Evolutionary conservation across 176 grass and related monocot genomes (phyloP), one percentile per base, ranked within the genome.

Genomic region (Aechmea fasciata): DNA sequence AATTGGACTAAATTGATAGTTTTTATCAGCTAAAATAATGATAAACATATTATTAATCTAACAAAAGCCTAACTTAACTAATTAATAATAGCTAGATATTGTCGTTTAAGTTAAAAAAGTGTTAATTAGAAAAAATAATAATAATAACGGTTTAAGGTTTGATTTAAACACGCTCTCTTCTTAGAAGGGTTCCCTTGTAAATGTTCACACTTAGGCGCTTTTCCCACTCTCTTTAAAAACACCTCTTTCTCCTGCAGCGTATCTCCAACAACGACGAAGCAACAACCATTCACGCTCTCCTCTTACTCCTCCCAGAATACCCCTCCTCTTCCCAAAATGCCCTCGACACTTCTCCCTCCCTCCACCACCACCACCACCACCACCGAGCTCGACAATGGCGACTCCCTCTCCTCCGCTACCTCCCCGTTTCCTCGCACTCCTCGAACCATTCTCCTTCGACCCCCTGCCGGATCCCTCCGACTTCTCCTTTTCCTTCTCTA

Each of bases 401-500:
- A 22, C 9, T 7, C 15, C 20, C 52, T 69, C 65, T 52, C 19
- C 57, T 77, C 65, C 12, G 73, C 9, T 23, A 67, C 50, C 64
- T 55, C 26, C 48, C 64, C 15, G 3, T 74, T 10, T 55, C 33
- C 33, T 41, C 4, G 5, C 0, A 41, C 33, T 41, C 33, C 33
- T 41, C 33, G 5, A 5, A 41, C 12, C 20, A 15, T 1, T 18
- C 52, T 9, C 13, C 26, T 13, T 1, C 9, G 6, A 33, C 3
- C 48, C 65, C 3, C 4, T 9, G 11, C 49, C 20, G 23, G 48
- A 47, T 50, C 26, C 50, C 25, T 52, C 23, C 48, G 50, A 10
- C 50, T 6, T 47, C 64, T 13, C 49, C 73, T 69, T 20, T 65
- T 25, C 2, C 29, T 77, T 77, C 65, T 68, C 47, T 33, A 28